Evolutionary conservation across 148 eudicot genomes (phyloP).

Genomic region (Camellia sinensis): DNA sequence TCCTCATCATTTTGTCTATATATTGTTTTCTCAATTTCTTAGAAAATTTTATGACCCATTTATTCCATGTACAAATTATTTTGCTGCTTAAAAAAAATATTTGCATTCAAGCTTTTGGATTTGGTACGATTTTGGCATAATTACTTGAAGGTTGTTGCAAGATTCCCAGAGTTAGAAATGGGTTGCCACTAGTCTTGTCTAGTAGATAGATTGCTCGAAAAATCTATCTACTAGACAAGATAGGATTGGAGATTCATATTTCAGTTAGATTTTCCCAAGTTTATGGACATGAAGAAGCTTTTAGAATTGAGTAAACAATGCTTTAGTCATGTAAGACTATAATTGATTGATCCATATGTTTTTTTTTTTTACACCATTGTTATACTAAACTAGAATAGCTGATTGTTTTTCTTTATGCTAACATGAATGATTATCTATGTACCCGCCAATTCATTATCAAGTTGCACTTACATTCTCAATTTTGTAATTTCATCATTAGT

Average conservation of each 20-base stretch:
- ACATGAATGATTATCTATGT: background rate
- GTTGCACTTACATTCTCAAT: background rate
- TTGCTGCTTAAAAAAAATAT: background rate
- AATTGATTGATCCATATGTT: no score
- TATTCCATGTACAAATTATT: background rate
- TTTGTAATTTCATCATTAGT: background rate
- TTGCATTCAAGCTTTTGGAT: background rate
- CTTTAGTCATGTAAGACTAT: background rate
- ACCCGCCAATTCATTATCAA: no score
- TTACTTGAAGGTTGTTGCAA: background rate
- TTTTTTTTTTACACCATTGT: background rate
- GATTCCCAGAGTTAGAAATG: background rate
- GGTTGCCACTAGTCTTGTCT: background rate
- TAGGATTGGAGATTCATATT: background rate
- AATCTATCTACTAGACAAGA: background rate
- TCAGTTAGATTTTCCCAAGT: background rate
- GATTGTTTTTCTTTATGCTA: background rate
- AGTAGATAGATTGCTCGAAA: background rate
- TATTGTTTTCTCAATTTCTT: background rate
- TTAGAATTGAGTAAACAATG: background rate
- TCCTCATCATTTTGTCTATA: background rate
- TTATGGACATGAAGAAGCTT: background rate
- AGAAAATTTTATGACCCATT: background rate
- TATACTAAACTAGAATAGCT: background rate
- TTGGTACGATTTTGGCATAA: background rate